Evolutionary conservation across 441 rosid genomes (phyloP).

Genomic region (Dalechampia spathulata): DNA sequence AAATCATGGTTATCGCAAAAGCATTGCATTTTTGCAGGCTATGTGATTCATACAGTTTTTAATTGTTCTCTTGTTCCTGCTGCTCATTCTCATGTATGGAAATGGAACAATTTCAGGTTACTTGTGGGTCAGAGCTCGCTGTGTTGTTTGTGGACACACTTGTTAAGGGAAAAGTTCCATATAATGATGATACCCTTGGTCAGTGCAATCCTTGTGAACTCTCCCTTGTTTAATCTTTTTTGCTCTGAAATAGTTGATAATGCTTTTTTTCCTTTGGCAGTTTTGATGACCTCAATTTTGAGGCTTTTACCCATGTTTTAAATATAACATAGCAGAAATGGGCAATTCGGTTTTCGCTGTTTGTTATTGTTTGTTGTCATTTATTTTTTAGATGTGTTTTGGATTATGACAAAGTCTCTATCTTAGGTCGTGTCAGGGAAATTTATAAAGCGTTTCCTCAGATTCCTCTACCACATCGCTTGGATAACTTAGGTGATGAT

Average conservation of each 20-base stretch:
- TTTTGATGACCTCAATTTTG: neutral
- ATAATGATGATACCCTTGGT: slow-evolving; percentile 62
- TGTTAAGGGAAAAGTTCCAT: slow-evolving; percentile 68
- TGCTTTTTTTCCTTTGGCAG: neutral
- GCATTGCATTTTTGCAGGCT: too few species aligned
- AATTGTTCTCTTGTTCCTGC: neutral
- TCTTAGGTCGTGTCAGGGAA: slow-evolving; percentile 65
- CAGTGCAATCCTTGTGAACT: slow-evolving; percentile 28
- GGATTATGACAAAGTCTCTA: slow-evolving; percentile 28
- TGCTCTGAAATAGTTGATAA: neutral
- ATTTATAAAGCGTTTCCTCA: slow-evolving; percentile 76
- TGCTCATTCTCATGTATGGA: slow-evolving; percentile 7
- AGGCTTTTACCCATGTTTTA: neutral
- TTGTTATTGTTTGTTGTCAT: slow-evolving; percentile 8
- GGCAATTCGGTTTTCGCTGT: neutral
- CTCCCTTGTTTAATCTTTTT: neutral
- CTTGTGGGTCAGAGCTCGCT: slow-evolving; percentile 90
- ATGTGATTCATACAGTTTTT: neutral
- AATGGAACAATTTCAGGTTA: slow-evolving; percentile 45
- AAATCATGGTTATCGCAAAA: too few species aligned
- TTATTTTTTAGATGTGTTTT: slow-evolving; percentile 1
- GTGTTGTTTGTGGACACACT: slow-evolving; percentile 66
- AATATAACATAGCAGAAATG: neutral
- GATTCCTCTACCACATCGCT: slow-evolving; percentile 61
- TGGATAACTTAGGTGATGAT: slow-evolving; percentile 63